Conservation (phyloP, 805 yeast species). For the Metschnikowia rubicola region DNA sequence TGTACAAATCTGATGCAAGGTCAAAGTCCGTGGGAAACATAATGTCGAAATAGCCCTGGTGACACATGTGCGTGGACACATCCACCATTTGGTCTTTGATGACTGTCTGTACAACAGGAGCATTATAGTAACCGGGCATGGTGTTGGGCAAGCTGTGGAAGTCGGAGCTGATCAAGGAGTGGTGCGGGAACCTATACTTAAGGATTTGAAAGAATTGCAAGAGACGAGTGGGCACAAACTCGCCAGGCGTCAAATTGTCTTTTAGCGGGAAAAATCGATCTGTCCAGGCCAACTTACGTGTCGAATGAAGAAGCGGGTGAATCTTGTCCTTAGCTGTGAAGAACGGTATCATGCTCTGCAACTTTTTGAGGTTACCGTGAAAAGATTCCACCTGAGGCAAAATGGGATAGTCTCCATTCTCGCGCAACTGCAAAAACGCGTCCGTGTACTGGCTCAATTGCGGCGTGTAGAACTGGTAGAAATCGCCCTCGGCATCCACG, state of each 20-base stretch:
- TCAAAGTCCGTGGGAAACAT: slow-evolving; percentile 81
- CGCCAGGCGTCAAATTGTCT: slow-evolving; percentile 66
- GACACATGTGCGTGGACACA: slow-evolving; percentile 71
- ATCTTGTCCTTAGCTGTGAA: slow-evolving; percentile 27
- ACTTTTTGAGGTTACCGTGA: slow-evolving; percentile 23
- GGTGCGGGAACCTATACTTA: slow-evolving; percentile 67
- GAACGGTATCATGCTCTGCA: slow-evolving; percentile 30
- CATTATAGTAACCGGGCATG: slow-evolving; percentile 52
- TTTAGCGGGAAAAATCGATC: slow-evolving; percentile 61
- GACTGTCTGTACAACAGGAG: slow-evolving; percentile 81
- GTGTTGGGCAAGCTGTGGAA: slow-evolving; percentile 50
- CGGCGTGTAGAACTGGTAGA: slow-evolving; percentile 67
- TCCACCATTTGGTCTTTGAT: slow-evolving; percentile 65
- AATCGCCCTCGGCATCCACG: slow-evolving; percentile 69
- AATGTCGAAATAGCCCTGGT: slow-evolving; percentile 83
- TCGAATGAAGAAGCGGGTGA: slow-evolving; percentile 62
- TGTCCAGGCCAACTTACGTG: slow-evolving; percentile 37
- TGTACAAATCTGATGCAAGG: slow-evolving; percentile 58
- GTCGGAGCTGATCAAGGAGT: slow-evolving; percentile 70
- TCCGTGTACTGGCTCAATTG: slow-evolving; percentile 55
- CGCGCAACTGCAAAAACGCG: slow-evolving; percentile 54
- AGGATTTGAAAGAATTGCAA: slow-evolving; percentile 62
- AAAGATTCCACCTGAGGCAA: slow-evolving; percentile 23
- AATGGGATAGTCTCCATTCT: slow-evolving; percentile 40
- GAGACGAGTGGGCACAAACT: slow-evolving; percentile 77